Conservation (phyloP, 2,329 filamentous ascomycete species). For the Microcyclospora tardicrescens region DNA sequence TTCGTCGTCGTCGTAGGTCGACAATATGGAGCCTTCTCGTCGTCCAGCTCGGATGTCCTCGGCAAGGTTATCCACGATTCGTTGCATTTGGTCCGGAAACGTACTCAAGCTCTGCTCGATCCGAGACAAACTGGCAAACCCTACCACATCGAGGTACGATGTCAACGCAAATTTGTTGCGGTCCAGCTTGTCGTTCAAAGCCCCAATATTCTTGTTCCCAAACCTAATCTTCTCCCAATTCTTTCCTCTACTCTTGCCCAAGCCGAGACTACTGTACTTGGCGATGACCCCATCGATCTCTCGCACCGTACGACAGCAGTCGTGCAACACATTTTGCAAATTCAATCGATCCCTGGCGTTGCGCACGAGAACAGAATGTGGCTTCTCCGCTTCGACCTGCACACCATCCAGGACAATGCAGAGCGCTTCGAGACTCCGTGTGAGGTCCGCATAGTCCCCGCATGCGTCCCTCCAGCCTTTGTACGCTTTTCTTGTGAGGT, state of each 20-base stretch:
- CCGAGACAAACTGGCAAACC: constrained; percentile 2
- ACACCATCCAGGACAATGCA: neutral
- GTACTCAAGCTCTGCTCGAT: constrained; percentile 1
- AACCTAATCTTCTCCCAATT: constrained; percentile 3
- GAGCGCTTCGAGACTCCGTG: constrained; percentile 1
- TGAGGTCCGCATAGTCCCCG: constrained; percentile 5
- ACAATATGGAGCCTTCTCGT: constrained; percentile 4
- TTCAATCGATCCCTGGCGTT: neutral
- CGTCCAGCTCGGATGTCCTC: neutral
- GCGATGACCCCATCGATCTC: constrained; percentile 1
- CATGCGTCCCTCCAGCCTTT: constrained; percentile 4
- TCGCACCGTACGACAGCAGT: neutral
- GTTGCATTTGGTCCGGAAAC: constrained; percentile 2
- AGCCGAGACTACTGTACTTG: constrained; percentile 1
- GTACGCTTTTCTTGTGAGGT: constrained; percentile 1
- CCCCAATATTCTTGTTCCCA: constrained; percentile 1
- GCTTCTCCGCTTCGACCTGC: neutral
- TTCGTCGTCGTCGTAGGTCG: constrained; percentile 5
- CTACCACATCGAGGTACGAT: neutral
- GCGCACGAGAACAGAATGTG: neutral
- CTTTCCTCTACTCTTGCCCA: constrained; percentile 3
- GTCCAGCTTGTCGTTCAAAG: neutral
- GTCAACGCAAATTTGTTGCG: neutral
- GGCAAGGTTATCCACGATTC: constrained; percentile 1
- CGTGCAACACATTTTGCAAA: neutral